phyloP scores from a whole-genome alignment of 768 basidiomycete species.

The Pisolithus orientalis region DNA sequence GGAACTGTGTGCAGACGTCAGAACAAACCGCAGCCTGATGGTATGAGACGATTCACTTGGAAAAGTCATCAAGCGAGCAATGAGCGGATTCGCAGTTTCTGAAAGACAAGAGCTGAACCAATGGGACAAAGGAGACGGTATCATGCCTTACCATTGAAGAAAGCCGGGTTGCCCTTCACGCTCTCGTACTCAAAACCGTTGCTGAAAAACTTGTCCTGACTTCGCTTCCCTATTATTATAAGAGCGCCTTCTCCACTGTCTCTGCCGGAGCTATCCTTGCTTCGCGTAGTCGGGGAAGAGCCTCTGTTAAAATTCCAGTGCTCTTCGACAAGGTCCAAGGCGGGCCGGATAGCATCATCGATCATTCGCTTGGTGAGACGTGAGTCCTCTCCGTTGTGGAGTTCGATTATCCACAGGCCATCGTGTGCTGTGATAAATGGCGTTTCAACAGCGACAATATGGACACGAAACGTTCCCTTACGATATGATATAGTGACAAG shows the following conservation, averaged over 20 bases:
- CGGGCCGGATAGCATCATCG: slow-evolving; percentile 56
- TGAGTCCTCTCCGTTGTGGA: slow-evolving; percentile 74
- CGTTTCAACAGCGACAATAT: not conserved
- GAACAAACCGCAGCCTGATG: not conserved
- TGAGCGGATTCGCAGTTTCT: slow-evolving; percentile 74
- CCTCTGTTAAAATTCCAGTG: slow-evolving; percentile 61
- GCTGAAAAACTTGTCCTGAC: slow-evolving; percentile 86
- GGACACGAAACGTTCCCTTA: slow-evolving; percentile 25
- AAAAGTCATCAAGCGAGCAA: slow-evolving; percentile 63
- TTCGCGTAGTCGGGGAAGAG: slow-evolving; percentile 32
- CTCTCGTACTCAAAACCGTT: slow-evolving; percentile 69
- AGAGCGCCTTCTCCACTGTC: slow-evolving; percentile 55
- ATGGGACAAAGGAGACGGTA: slow-evolving; percentile 9
- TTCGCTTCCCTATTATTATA: slow-evolving; percentile 67
- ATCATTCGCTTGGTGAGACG: slow-evolving; percentile 57
- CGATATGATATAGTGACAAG: slow-evolving; percentile 66
- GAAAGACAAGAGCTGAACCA: slow-evolving; percentile 2
- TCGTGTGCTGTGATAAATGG: slow-evolving; percentile 40
- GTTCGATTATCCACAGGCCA: slow-evolving; percentile 68
- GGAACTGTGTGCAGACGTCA: slow-evolving; percentile 48
- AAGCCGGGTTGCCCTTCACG: slow-evolving; percentile 46
- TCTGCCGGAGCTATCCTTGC: slow-evolving; percentile 32
- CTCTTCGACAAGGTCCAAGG: slow-evolving; percentile 64
- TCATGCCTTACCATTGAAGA: slow-evolving; percentile 49
- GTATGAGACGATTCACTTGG: slow-evolving; percentile 47